A percentile compares a stretch with the other conserved stretches of the same genome.
These are phyloP conservation scores for Teratosphaeria zuluensis DNA, from an alignment of 2,329 filamentous ascomycete genomes.

Conservation along the genomic window DNA sequence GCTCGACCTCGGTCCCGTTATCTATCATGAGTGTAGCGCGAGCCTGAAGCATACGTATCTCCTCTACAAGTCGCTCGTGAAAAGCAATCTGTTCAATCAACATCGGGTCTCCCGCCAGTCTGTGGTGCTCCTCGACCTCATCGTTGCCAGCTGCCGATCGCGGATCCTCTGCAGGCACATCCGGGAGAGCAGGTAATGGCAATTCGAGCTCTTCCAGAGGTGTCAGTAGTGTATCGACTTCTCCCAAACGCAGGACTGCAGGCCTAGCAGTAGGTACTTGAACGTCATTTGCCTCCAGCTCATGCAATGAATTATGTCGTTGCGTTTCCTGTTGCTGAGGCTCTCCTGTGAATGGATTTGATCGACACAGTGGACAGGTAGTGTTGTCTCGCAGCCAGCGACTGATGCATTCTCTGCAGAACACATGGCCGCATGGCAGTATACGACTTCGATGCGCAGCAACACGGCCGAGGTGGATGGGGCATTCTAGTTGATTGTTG, in stretches of 20 bases:
- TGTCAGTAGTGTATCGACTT: neutral
- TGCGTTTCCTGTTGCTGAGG: neutral
- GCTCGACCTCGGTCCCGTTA: neutral
- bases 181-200: neutral
- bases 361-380: constrained; percentile 1
- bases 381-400: constrained; percentile 1
- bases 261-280: neutral
- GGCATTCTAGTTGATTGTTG: neutral
- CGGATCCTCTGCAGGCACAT: neutral
- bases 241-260: neutral
- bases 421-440: constrained; percentile 4
- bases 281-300: neutral
- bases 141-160: neutral
- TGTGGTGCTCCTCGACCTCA: neutral
- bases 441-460: neutral
- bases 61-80: neutral
- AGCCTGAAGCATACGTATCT: neutral
- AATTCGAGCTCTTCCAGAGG: neutral
- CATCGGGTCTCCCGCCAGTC: neutral
- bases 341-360: neutral
- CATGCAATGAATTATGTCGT: neutral
- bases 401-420: constrained; percentile 1
- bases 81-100: constrained; percentile 1
- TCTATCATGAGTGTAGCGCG: neutral
- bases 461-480: constrained; percentile 2